These are phyloP conservation scores for Pythium sukuiense DNA, from an alignment of 352 stramenopile genomes.

Conservation along the genomic window DNA sequence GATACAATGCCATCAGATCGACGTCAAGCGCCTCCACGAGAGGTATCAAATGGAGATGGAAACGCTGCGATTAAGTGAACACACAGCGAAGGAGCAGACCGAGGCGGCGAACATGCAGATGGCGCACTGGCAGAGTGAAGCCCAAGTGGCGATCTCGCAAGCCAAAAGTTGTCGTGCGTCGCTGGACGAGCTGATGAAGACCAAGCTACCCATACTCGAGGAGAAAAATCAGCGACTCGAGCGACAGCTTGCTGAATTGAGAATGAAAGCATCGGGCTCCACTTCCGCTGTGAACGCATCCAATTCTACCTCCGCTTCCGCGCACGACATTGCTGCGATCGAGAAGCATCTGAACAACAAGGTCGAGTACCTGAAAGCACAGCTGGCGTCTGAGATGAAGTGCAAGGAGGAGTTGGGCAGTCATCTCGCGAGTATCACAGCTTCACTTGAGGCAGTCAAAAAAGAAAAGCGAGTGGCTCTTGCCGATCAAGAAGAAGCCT, in stretches of 20 bases:
- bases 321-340: constrained; percentile 44
- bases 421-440: constrained; percentile 64
- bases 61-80: constrained; percentile 53
- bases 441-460: constrained; percentile 63
- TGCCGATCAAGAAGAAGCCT: constrained; percentile 56
- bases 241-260: constrained; percentile 48
- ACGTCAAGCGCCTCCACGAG: constrained; percentile 63
- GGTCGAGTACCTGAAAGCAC: constrained; percentile 81
- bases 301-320: background rate
- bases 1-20: constrained; percentile 40
- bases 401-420: constrained; percentile 81
- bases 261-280: constrained; percentile 14
- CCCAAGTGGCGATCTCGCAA: constrained; percentile 50
- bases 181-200: constrained; percentile 54
- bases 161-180: constrained; percentile 46
- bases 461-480: constrained; percentile 54
- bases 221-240: constrained; percentile 68
- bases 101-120: constrained; percentile 50
- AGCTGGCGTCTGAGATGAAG: constrained; percentile 81
- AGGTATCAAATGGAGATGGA: constrained; percentile 73
- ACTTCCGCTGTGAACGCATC: background rate
- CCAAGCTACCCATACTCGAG: constrained; percentile 49
- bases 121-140: constrained; percentile 51
- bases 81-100: constrained; percentile 56
- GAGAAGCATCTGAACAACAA: constrained; percentile 82